Evolutionary conservation across 495 filamentous ascomycete genomes (phyloP).

Genomic region (Aspergillus sclerotiicarbonarius): DNA sequence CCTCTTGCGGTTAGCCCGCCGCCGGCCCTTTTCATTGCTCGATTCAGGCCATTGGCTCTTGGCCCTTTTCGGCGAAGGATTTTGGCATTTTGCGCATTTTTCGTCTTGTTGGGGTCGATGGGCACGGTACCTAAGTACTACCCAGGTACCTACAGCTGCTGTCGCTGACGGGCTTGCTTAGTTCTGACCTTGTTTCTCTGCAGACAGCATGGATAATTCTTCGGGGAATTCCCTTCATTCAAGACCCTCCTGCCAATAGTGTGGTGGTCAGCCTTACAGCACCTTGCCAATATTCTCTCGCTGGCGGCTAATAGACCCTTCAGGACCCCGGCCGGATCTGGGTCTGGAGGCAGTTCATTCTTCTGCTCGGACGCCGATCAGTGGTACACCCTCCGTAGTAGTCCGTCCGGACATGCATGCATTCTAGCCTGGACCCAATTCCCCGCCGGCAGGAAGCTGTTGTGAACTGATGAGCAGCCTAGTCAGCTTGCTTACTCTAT

Average conservation of each 20-base stretch:
- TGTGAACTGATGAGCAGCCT: neutral
- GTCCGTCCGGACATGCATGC: neutral
- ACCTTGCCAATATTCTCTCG: neutral
- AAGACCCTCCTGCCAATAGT: neutral
- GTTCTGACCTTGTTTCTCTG: too few relatives aligned
- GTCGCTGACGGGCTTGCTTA: too few relatives aligned
- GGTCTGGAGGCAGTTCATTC: neutral
- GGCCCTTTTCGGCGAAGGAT: neutral
- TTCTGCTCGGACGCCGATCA: slow-evolving; percentile 4
- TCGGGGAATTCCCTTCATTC: too few relatives aligned
- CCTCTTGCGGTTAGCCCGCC: slow-evolving; percentile 1
- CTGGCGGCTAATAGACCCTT: neutral
- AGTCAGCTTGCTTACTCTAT: too few relatives aligned
- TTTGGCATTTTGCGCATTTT: neutral
- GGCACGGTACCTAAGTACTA: neutral
- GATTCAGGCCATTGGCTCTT: neutral
- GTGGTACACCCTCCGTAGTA: slow-evolving; percentile 1
- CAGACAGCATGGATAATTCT: too few relatives aligned
- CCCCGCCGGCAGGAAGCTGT: neutral
- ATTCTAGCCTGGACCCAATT: neutral
- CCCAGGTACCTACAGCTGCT: neutral
- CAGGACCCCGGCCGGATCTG: neutral
- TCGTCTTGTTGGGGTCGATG: neutral
- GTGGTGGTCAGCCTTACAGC: neutral
- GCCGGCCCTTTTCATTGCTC: neutral